A percentile compares a stretch with the other conserved stretches of the same genome.
Evolutionary conservation across 2,329 filamentous ascomycete genomes (phyloP).

Genomic region (Dothidotthia symphoricarpi): DNA sequence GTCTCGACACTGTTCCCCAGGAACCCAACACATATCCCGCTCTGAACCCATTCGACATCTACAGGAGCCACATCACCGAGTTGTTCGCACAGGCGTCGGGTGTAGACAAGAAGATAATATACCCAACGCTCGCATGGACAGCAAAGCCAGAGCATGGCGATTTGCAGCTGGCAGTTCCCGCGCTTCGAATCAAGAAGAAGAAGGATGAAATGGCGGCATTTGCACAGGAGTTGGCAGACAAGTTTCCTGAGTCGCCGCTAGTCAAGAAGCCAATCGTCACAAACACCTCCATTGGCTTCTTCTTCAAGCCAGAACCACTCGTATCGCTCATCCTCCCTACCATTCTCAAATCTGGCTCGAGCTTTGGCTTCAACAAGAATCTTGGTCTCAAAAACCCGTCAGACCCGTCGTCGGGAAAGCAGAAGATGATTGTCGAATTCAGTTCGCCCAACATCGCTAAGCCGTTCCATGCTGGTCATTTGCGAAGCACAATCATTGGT

Average conservation of each 20-base stretch:
- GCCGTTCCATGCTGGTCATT: constrained; percentile 72
- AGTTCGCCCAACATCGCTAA: constrained; percentile 85
- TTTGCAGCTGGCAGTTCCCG: constrained; percentile 72
- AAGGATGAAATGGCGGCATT: constrained; percentile 59
- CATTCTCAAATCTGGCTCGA: constrained; percentile 60
- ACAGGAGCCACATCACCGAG: constrained; percentile 72
- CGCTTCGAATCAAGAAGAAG: constrained; percentile 70
- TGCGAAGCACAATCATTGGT: constrained; percentile 74
- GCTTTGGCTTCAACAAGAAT: constrained; percentile 64
- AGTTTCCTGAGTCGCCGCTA: constrained; percentile 72
- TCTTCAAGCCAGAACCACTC: constrained; percentile 70
- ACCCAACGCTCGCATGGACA: constrained; percentile 75
- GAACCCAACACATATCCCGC: constrained; percentile 56
- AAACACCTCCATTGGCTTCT: constrained; percentile 74
- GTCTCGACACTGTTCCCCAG: constrained; percentile 41
- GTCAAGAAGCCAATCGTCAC: constrained; percentile 67
- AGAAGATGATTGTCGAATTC: constrained; percentile 75
- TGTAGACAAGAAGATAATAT: constrained; percentile 69
- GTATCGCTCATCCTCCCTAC: constrained; percentile 65
- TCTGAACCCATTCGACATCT: constrained; percentile 74
- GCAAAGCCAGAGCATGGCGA: constrained; percentile 79
- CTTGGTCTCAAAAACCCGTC: constrained; percentile 61
- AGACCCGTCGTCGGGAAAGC: constrained; percentile 60
- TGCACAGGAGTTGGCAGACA: constrained; percentile 54
- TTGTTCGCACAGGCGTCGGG: constrained; percentile 67